Evolutionary conservation across 441 rosid genomes (phyloP), one percentile per base, ranked within the genome.

Genomic region (Gossypium davidsonii): DNA sequence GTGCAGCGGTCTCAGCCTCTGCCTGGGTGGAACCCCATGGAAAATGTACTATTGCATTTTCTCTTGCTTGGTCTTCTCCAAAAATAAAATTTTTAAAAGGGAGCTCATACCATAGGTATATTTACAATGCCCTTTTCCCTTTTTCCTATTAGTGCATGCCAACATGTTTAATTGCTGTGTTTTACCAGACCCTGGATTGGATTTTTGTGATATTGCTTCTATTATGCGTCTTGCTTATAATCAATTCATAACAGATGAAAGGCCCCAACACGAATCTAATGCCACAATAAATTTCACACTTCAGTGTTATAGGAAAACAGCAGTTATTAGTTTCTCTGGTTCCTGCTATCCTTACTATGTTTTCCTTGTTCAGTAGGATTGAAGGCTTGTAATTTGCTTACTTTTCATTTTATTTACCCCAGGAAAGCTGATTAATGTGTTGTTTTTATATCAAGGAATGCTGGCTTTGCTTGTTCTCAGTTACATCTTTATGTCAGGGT

Each of bases 1-100:
- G 99, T 73, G 99, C 99, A 67, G 99, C 98, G 11, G 97, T 95
- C 69, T 89, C 99, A 64, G 96, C 98, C 78, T 83, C 97, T 48
- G 89, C 98, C 72, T 95, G 99, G 99, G 99, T 95, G 72, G 98
- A 92, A 81, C 93, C 99, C 78, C 98, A 95, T 79, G 98, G 98
- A 73, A 95, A 83, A 83, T 91, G 99, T 75, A 95, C 96, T 31
- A 88, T 95, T 55, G 82, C 94, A 59, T 95, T 95, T 84, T 88
- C 98, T 78, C 94, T 95, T 77, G 89, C 99, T 20, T 95, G 99
- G 99, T 91, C 98, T 70, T 95, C 98, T 56, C 99, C 99, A 58
- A 87, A 89, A 86, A 84, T 95, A 79, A 95, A 88, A 78, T 95
- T 92, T 81, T 86, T 84, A 15, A 95, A 92, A 80, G 99, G 99